Evolutionary conservation across 2,329 filamentous ascomycete genomes (phyloP), one percentile per base, ranked within the genome.

Genomic region (Hypoxylon sp.): DNA sequence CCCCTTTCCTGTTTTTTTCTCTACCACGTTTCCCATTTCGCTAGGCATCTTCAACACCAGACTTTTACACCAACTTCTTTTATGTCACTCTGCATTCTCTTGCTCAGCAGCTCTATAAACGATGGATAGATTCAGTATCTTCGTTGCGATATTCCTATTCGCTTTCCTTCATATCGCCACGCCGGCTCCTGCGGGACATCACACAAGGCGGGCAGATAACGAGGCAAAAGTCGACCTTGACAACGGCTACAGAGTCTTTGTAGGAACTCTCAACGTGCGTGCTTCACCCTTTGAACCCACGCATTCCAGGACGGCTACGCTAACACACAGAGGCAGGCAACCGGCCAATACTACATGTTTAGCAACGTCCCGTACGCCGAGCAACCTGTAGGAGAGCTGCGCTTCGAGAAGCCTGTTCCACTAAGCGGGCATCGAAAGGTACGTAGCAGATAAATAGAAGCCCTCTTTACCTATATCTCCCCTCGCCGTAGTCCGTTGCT

Each of bases 291-390:
- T n/a, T n/a, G n/a, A n/a, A n/a, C n/a, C n/a, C n/a, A n/a, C n/a
- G n/a, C n/a, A n/a, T n/a, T n/a, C n/a, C n/a, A n/a, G n/a, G n/a
- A n/a, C n/a, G n/a, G n/a, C n/a, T n/a, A n/a, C n/a, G 21, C 43
- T 46, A 26, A 53, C 20, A 50, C 3, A 2, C 38, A 15, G 37
- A 41, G 3, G 15, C 29, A 71, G 69, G 62, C 46, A 26, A 72
- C 70, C 20, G 70, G 72, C 4, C 51, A 66, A 33, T 76, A 74
- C 52, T 77, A 75, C 63, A 69, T 69, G 17, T 78, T 77, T 64
- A 72, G 65, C 47, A 77, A 77, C 48, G 72, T 78, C 31, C 70
- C 72, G 3, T 78, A 74, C 51, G 75, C 72, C 1, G 65, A 70
- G 18, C 70, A 74, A 26, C 75, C 76, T 1, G 52, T 69, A 11